These are phyloP conservation scores for Achaetomiella virescens DNA, from an alignment of 495 filamentous ascomycete species.

Conservation along the genomic window DNA sequence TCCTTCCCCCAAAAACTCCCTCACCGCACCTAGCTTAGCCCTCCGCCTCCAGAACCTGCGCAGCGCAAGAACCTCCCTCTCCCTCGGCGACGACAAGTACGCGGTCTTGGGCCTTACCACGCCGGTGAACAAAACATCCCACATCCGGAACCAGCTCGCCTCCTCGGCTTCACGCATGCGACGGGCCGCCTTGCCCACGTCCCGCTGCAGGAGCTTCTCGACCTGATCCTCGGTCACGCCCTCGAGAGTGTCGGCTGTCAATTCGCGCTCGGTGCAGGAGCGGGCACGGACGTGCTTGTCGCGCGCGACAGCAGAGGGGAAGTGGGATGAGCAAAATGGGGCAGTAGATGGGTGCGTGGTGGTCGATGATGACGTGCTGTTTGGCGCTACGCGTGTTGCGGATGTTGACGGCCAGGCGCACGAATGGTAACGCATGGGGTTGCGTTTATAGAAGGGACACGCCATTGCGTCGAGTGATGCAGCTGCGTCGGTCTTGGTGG, in stretches of 20 bases:
- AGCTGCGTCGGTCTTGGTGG: background rate
- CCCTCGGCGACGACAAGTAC: background rate
- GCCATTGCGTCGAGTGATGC: background rate
- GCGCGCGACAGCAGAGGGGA: background rate
- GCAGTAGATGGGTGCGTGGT: background rate
- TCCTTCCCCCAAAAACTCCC: background rate
- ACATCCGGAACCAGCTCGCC: background rate
- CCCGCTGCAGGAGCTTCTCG: background rate
- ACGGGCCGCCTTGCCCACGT: background rate
- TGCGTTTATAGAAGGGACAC: slow-evolving; percentile 5
- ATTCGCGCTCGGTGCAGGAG: background rate
- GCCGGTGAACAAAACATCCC: background rate
- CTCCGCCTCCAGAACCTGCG: background rate
- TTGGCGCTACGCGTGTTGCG: background rate
- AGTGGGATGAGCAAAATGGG: background rate
- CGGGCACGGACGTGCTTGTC: slow-evolving; percentile 1
- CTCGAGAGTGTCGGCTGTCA: background rate
- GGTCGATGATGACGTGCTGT: slow-evolving; percentile 12
- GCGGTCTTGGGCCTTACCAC: background rate
- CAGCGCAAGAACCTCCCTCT: background rate
- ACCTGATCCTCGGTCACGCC: background rate
- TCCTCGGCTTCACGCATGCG: background rate
- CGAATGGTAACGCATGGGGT: background rate
- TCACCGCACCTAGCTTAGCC: background rate
- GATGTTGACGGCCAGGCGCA: background rate